These are phyloP conservation scores for Hypoxylon crocopeplum DNA, from an alignment of 495 filamentous ascomycete genomes.

Conservation along the genomic window DNA sequence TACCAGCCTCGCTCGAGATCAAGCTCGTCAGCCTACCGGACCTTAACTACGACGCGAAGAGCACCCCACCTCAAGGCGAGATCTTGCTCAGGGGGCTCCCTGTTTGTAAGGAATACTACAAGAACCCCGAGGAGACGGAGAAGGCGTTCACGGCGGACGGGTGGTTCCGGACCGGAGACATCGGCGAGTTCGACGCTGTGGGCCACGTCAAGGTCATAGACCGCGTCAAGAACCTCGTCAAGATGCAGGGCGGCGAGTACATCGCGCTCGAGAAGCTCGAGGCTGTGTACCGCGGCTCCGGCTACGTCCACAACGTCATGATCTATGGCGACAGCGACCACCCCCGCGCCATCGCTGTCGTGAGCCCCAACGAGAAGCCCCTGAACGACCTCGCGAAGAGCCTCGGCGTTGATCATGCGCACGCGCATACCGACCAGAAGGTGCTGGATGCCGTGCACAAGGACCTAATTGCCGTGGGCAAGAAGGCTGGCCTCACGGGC, in stretches of 20 bases:
- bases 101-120: slow-evolving; percentile 78
- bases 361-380: slow-evolving; percentile 62
- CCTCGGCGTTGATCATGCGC: slow-evolving; percentile 56
- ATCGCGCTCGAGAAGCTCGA: slow-evolving; percentile 73
- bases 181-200: slow-evolving; percentile 73
- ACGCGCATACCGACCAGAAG: slow-evolving; percentile 52
- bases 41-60: slow-evolving; percentile 79
- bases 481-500: slow-evolving; percentile 56
- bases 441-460: slow-evolving; percentile 59
- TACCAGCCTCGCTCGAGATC: slow-evolving; percentile 67
- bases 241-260: slow-evolving; percentile 70
- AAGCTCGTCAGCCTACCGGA: slow-evolving; percentile 84
- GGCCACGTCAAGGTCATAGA: slow-evolving; percentile 89
- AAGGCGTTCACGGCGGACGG: slow-evolving; percentile 83
- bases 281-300: slow-evolving; percentile 64
- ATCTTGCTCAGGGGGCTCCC: slow-evolving; percentile 76
- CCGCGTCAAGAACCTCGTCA: slow-evolving; percentile 85
- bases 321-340: slow-evolving; percentile 61
- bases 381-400: slow-evolving; percentile 59
- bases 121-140: slow-evolving; percentile 80
- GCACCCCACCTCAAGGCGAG: slow-evolving; percentile 85
- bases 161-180: slow-evolving; percentile 93
- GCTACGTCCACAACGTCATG: slow-evolving; percentile 64
- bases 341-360: slow-evolving; percentile 62
- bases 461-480: slow-evolving; percentile 59